Base-by-base conservation (phyloP, 768 basidiomycete genomes). In the Lentinula edodes region DNA sequence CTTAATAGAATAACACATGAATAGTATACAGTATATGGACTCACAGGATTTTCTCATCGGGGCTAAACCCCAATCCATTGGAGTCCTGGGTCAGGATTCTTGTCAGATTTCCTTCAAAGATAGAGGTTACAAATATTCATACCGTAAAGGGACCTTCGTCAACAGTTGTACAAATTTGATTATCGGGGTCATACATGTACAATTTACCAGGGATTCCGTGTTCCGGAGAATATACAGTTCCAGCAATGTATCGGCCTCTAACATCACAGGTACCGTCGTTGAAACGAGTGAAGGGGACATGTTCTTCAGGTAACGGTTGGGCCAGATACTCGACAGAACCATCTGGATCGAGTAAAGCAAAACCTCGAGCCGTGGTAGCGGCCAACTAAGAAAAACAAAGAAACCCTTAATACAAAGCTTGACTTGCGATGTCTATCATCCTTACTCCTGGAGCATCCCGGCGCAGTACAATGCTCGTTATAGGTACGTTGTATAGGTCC, bases 191-290 rank as follows among this genome's bases (percentile, higher is more conserved):
- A 66, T 81, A 86, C 70, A 76, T 76, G 69, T 82, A 88, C 39
- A 89, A 71, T 63, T 79, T 76, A 9, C 87, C 87, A 3, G 83
- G 78, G 52, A 87, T 75, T 23, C 70, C 73, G 53, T 76, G 76
- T 53, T 80, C 76, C 65, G 77, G 72, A 57, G 81, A 83, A 64
- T 74, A 80, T 54, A 88, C 69, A 0, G 87, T 85, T n/a, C 87
- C 88, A 23, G 85, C 84, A 65, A 88, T 82, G 69, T 84, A 88
- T 45, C 86, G 80, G 6, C 88, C 88, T 65, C 78, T 73, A 61
- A 73, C 78, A 66, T 88, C 87, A 67, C 88, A 89, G 2, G 78
- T 86, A 39, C 87, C 88, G 66, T 89, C 88, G 72, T 90, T 88
- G 74, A 89, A 87, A 46, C 88, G 80, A 34, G 79, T 82, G 63